Evolutionary conservation across 2,329 filamentous ascomycete genomes (phyloP), one percentile per base, ranked within the genome.

Genomic region (Penicillium expansum): DNA sequence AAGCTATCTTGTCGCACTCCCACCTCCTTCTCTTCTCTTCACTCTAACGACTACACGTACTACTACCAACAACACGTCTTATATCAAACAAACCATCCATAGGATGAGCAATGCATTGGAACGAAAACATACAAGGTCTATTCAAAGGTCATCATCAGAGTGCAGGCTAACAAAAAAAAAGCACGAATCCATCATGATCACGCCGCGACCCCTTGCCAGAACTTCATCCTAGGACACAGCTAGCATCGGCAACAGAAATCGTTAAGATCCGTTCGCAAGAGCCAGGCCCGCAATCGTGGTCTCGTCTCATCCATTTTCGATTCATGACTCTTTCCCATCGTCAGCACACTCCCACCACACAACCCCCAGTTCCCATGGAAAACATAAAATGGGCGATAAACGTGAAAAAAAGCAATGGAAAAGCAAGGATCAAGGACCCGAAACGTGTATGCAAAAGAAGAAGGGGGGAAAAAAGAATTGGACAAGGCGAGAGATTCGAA

Each of bases 121-220:
- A 30, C 52, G 41, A 48, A 60, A 64, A 62, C 51, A 59, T 59
- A 56, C 55, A 62, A 64, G 58, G 64, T 66, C 64, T 66, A 66
- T 66, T 61, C 57, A 57, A 57, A 57, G 56, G 39, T 65, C 59
- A 64, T 66, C 61, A 65, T 65, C 62, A 65, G 29, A 50, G 64
- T 62, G 64, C 62, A 61, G 56, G 64, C 61, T 61, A 62, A 55
- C 53, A 60, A 61, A 56, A 61, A 57, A 53, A 54, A 55, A 44
- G 52, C 37, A 55, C 52, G 29, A 55, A 56, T 37, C 57, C 55
- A 58, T 60, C 48, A 50, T 59, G 55, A 56, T 62, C 50, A 55
- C 48, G 47, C 24, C 49, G 50, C 32, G 42, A 49, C 52, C 43
- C 61, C 49, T 5, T 55, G 39, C 48, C 38, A 29, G 32, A 55